Base-by-base conservation (phyloP, 805 yeast genomes). In the Candida ovalis region DNA sequence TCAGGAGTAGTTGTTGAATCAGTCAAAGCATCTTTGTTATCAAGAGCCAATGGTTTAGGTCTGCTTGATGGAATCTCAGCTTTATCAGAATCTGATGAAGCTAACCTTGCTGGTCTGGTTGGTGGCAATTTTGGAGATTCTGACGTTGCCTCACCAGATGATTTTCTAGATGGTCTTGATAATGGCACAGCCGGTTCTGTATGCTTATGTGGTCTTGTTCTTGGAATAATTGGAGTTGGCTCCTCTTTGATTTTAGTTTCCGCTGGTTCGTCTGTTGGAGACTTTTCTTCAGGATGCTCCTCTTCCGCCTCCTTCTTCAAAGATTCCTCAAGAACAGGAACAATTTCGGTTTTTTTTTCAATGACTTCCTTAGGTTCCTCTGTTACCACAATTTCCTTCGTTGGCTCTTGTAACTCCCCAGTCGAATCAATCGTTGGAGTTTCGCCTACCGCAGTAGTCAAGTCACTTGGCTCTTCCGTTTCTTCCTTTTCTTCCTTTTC, bases 1-100 rank as follows among this genome's bases (percentile, higher is more conserved):
- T 24, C 44, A 13, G 41, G 28, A 13, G 39, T 22, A 21, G 22
- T 35, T 3, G 47, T 42, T 15, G 49, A 52, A 41, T 4, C 12
- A 18, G 21, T 18, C 15, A 4, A n/a, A 23, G 15, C 25, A 30
- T 25, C 28, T 10, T 30, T 12, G 35, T 30, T 6, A 12, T 28
- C 15, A 12, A 32, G 13, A 2, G 39, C 15, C 15, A 22, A 39
- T 10, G 44, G 18, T 22, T 18, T 33, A 23, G 48, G 50, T 39
- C 50, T 43, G 13, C 32, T 17, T 8, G 42, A 23, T 12, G 49
- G 44, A 25, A 43, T 18, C 2, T 25, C 32, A 17, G 35, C 35
- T 30, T 6, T 13, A 30, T 30, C 35, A 4, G 38, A 35, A 35
- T 35, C 22, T 5, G 38, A n/a, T 9, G 38, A 35, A 13, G 17